Evolutionary conservation across 306 rosid genomes (phyloP).

Genomic region (Quercus parvula): DNA sequence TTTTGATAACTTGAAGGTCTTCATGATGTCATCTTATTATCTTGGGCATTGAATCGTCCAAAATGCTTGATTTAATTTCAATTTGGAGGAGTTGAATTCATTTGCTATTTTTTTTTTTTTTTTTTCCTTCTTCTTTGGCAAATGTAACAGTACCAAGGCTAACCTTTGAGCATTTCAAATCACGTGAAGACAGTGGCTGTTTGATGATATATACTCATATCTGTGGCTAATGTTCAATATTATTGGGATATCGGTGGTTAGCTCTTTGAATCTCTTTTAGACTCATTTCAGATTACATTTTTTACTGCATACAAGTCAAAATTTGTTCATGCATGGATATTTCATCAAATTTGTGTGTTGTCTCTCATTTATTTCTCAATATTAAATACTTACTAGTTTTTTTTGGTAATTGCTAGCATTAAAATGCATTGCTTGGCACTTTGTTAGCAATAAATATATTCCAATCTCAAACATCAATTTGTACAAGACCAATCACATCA

Average conservation of each 20-base stretch:
- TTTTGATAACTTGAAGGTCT: too few relatives aligned
- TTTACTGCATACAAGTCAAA: conserved; percentile 77
- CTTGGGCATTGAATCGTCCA: neutral
- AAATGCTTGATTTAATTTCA: neutral
- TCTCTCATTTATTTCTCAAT: neutral
- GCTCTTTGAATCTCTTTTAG: conserved; percentile 62
- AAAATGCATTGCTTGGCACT: neutral
- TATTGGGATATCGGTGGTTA: conserved; percentile 20
- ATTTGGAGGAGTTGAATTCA: neutral
- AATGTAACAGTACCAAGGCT: neutral
- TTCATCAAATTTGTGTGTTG: neutral
- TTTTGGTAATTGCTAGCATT: neutral
- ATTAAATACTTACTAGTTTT: neutral
- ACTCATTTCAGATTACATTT: conserved; percentile 67
- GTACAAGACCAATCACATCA: too few relatives aligned
- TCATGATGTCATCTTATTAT: too few relatives aligned
- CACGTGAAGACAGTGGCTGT: conserved; percentile 70
- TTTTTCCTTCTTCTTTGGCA: neutral
- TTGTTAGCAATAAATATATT: too few relatives aligned
- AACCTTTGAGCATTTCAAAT: conserved; percentile 76
- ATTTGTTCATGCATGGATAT: conserved; percentile 64
- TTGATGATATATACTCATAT: conserved; percentile 13
- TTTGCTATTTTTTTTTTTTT: neutral
- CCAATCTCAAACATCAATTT: too few relatives aligned
- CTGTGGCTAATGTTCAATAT: neutral